These are phyloP conservation scores for Pythium chondricola DNA, from an alignment of 352 stramenopile species.

Conservation along the genomic window DNA sequence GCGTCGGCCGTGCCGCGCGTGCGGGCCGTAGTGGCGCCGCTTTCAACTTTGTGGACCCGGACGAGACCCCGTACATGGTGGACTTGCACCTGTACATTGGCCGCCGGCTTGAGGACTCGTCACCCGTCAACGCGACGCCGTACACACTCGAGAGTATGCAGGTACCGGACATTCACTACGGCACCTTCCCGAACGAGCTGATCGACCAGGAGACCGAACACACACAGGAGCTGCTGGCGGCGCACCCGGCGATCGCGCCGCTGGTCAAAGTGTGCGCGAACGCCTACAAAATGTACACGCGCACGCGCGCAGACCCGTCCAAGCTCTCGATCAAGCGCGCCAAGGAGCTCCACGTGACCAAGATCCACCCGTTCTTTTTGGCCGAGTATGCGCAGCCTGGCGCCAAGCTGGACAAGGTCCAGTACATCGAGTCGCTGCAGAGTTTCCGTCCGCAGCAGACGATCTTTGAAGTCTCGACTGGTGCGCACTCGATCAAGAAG, in stretches of 20 bases:
- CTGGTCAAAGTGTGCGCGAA: constrained; percentile 92
- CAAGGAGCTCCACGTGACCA: constrained; percentile 90
- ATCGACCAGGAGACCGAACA: constrained; percentile 96
- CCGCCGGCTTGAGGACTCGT: constrained; percentile 71
- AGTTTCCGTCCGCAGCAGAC: constrained; percentile 93
- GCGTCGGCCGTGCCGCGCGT: constrained; percentile 92
- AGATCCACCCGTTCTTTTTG: constrained; percentile 90
- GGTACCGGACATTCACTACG: constrained; percentile 96
- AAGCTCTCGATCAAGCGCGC: constrained; percentile 92
- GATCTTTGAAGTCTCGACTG: constrained; percentile 94
- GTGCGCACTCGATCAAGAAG: constrained; percentile 72
- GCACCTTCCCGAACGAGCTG: constrained; percentile 93
- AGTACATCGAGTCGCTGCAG: constrained; percentile 90
- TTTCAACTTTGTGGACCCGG: constrained; percentile 96
- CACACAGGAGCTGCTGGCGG: constrained; percentile 86
- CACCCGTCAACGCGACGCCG: constrained; percentile 38
- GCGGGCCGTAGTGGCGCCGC: constrained; percentile 93
- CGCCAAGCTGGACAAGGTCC: constrained; percentile 65
- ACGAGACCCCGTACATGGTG: constrained; percentile 98
- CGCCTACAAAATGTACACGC: constrained; percentile 97
- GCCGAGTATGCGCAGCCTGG: constrained; percentile 85
- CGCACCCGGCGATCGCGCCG: constrained; percentile 61
- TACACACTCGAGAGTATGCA: constrained; percentile 94
- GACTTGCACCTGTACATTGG: constrained; percentile 97
- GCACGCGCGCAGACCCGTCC: constrained; percentile 93